phyloP scores from a whole-genome alignment of 495 filamentous ascomycete species.

The Neurospora sp. region DNA sequence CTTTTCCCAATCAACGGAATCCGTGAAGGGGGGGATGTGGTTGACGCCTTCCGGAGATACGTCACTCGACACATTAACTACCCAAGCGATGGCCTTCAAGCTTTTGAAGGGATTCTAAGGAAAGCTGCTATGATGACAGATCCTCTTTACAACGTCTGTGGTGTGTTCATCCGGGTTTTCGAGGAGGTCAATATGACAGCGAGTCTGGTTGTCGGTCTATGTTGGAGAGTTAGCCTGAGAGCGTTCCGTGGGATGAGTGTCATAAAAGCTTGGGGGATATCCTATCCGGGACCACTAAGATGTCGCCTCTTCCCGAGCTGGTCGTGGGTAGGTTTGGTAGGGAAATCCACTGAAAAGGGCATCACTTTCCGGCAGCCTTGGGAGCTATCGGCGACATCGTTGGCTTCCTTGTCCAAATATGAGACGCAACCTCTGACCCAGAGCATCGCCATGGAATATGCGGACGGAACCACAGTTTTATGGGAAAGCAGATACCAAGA shows the following conservation, averaged over 20 bases:
- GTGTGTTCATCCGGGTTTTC: not conserved
- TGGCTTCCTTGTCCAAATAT: too few species aligned
- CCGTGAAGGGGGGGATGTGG: not conserved
- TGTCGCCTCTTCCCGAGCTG: not conserved
- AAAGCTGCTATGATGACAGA: not conserved
- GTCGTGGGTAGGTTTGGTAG: not conserved
- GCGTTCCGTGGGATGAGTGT: not conserved
- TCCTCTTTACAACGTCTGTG: not conserved
- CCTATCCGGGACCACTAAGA: not conserved
- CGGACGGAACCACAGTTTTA: rapidly evolving
- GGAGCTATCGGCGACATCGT: not conserved
- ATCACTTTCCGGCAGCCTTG: not conserved
- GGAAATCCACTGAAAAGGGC: not conserved
- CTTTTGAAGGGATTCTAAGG: not conserved
- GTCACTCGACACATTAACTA: not conserved
- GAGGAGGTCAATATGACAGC: not conserved
- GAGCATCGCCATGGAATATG: not conserved
- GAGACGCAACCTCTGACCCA: not conserved
- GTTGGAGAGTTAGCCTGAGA: not conserved
- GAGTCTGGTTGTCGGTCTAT: not conserved
- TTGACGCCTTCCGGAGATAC: not conserved
- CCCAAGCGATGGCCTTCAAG: not conserved
- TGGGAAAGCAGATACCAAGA: not conserved
- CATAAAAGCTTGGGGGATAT: not conserved
- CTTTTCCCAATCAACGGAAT: not conserved